Evolutionary conservation across 139 green algal species (phyloP).

Genomic region (Zygnema cylindricum): DNA sequence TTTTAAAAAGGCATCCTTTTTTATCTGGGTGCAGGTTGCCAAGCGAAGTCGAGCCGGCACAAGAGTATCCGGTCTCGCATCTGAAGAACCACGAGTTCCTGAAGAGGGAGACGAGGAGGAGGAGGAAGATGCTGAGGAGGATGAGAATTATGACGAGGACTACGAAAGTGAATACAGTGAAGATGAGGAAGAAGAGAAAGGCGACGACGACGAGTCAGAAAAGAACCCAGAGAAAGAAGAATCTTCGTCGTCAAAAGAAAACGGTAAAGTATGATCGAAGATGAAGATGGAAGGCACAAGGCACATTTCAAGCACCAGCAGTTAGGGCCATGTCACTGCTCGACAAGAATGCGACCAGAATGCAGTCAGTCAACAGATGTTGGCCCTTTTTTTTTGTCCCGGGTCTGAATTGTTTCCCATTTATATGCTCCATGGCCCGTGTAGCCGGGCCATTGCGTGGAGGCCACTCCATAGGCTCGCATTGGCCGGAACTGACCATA

Average conservation of each 20-base stretch:
- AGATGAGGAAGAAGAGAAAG: slow-evolving; percentile 35
- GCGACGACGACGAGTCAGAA: neutral
- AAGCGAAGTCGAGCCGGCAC: slow-evolving; percentile 56
- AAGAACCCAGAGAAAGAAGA: neutral
- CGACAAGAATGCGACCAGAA: too few relatives aligned
- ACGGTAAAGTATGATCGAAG: slow-evolving; percentile 13
- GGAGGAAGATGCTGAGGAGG: slow-evolving; percentile 41
- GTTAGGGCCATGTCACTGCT: too few relatives aligned
- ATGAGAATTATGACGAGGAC: slow-evolving; percentile 49
- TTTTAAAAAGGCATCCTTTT: too few relatives aligned
- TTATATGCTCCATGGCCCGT: too few relatives aligned
- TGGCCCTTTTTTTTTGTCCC: too few relatives aligned
- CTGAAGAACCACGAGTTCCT: neutral
- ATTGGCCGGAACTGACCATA: too few relatives aligned
- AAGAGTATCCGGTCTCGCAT: neutral
- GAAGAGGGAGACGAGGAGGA: slow-evolving; percentile 40
- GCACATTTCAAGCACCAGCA: too few relatives aligned
- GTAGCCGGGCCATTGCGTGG: too few relatives aligned
- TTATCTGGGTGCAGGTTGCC: slow-evolving; percentile 24
- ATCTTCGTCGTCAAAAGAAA: neutral
- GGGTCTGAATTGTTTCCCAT: too few relatives aligned
- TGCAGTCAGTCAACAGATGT: too few relatives aligned
- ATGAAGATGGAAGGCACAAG: too few relatives aligned
- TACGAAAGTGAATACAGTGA: slow-evolving; percentile 60
- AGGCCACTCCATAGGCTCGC: too few relatives aligned